Conservation (phyloP, 192 early-diverging fungal genomes). For the Diversispora epigaea region DNA sequence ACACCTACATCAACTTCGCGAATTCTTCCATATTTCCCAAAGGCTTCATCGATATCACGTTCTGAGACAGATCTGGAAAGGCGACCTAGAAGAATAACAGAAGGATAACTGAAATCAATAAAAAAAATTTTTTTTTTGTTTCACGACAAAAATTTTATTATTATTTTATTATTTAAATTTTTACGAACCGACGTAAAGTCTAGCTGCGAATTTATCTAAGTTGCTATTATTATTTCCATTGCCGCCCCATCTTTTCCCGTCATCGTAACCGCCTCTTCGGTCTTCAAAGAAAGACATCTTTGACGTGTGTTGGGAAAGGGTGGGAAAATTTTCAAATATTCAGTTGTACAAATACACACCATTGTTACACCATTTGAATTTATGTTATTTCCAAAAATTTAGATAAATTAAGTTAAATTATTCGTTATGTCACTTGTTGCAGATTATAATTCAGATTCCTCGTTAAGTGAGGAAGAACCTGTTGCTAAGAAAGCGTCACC, state of each 20-base stretch:
- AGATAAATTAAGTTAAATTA: not conserved
- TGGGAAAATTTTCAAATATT: not conserved
- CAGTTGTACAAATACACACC: not conserved
- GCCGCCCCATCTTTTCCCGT: constrained; percentile 2
- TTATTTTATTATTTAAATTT: not conserved
- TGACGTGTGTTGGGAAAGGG: not conserved
- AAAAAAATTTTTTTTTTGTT: no score
- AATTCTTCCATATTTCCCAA: constrained; percentile 26
- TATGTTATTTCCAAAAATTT: not conserved
- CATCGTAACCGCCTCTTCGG: not conserved
- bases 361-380: not conserved
- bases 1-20: constrained; percentile 22
- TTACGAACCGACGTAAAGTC: constrained; percentile 17
- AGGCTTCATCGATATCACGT: constrained; percentile 23
- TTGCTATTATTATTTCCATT: not conserved
- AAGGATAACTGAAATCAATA: no score
- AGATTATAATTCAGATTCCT: constrained; percentile 23
- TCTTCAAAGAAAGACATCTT: not conserved
- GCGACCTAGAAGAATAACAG: not conserved
- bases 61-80: constrained; percentile 19
- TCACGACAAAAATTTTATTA: no score
- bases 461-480: constrained; percentile 1
- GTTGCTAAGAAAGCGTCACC: not conserved
- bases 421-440: constrained; percentile 30
- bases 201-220: not conserved